Evolutionary conservation across 495 filamentous ascomycete genomes (phyloP), one percentile per base, ranked within the genome.

Genomic region (Trichoderma virens): DNA sequence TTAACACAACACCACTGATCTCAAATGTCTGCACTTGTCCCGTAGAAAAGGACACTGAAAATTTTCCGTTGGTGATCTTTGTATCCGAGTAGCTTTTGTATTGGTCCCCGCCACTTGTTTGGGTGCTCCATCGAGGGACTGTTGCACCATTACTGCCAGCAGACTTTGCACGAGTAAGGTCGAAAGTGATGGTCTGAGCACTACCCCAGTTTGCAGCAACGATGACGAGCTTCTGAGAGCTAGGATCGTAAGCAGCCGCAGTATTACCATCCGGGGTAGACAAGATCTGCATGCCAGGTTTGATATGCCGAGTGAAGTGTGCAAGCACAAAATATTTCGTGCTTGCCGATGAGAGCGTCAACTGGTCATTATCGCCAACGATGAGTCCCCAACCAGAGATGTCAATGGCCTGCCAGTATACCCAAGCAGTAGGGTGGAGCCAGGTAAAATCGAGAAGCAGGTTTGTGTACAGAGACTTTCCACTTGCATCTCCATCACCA

Each of bases 381-480:
- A 77, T 65, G 30, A 77, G 20, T 0, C 75, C 74, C 75, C 75
- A 77, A 0, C 75, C 74, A 23, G 65, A 62, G 14, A 71, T 70
- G 59, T 77, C 74, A 7, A 77, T 35, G 14, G 68, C 73, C 61
- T 77, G 75, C 74, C 75, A 77, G 63, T 76, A 77, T 13, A 77
- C 75, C 75, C 75, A 77, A 8, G 71, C 75, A 5, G 73, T 77
- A 11, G 74, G 74, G 54, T 64, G 59, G n/a, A 77, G 67, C 74
- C 72, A 77, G 16, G 66, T 64, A 41, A 77, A 64, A 61, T 77
- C 75, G 18, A 77, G 66, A 32, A 77, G 61, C 43, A 77, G 62
- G 54, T 77, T 76, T 30, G 66, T 70, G 28, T 65, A 71, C 23
- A 77, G 66, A 11, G 63, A 54, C 38, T 66, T 14, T 32, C 75